These are phyloP conservation scores for Craterostigma plantagineum DNA, from an alignment of 257 asterid species.

Conservation along the genomic window DNA sequence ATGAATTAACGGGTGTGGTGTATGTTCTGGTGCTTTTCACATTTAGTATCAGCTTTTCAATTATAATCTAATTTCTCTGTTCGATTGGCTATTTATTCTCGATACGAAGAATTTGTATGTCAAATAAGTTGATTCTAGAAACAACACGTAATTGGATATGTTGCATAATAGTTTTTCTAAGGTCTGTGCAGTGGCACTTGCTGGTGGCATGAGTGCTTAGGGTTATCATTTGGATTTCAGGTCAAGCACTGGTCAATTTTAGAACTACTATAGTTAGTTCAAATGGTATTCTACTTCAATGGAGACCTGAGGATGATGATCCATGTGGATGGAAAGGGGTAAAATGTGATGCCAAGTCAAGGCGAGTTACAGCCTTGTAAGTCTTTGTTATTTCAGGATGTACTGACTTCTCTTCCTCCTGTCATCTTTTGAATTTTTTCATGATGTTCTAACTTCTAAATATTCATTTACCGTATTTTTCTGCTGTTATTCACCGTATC, in stretches of 20 bases:
- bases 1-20: no score
- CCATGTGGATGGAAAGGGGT: conserved; percentile 89
- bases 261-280: conserved; percentile 52
- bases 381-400: conserved; percentile 17
- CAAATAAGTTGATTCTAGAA: no score
- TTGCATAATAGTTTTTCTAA: no score
- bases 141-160: no score
- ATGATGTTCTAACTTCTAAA: not conserved
- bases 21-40: no score
- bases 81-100: no score
- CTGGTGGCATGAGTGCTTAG: not conserved
- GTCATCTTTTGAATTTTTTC: not conserved
- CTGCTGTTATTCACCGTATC: no score
- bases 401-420: not conserved
- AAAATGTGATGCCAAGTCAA: conserved; percentile 54
- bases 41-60: no score
- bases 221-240: conserved; percentile 13
- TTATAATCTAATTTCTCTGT: not conserved
- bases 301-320: conserved; percentile 89
- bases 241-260: conserved; percentile 80
- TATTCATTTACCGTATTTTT: conserved; percentile 2
- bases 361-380: conserved; percentile 74
- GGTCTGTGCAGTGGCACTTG: not conserved
- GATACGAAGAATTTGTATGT: no score
- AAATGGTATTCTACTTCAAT: conserved; percentile 54